phyloP scores from a whole-genome alignment of 148 eudicot genomes.

The Polygonum aviculare region DNA sequence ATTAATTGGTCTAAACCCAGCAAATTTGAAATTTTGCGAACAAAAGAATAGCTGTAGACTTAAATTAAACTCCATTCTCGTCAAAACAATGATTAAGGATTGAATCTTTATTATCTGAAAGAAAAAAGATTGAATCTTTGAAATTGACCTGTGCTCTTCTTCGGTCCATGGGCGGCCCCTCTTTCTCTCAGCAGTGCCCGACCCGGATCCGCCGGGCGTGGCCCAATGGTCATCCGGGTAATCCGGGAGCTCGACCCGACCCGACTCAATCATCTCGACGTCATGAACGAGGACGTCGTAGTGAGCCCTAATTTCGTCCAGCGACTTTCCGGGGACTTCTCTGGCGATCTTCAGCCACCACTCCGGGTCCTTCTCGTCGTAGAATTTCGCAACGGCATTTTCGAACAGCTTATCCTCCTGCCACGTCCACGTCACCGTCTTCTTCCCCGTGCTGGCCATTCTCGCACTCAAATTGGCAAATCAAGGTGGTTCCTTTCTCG shows the following conservation, averaged over 20 bases:
- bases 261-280: constrained; percentile 1
- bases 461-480: neutral
- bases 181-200: neutral
- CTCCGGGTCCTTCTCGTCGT: neutral
- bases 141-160: constrained; percentile 10
- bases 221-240: neutral
- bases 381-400: neutral
- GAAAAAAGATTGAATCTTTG: neutral
- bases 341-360: constrained; percentile 8
- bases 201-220: neutral
- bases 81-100: neutral
- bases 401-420: constrained; percentile 9
- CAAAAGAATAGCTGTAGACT: no score
- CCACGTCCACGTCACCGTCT: constrained; percentile 4
- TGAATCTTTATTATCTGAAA: no score
- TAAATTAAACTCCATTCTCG: no score
- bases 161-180: constrained; percentile 9
- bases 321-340: constrained; percentile 1
- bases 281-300: neutral
- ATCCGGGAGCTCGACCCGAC: constrained; percentile 5
- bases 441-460: neutral
- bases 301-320: constrained; percentile 5
- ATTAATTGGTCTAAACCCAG: no score
- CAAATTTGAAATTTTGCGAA: no score
- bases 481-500: neutral